Conservation (phyloP, 805 yeast species). For the Scheffersomyces stipitis region DNA sequence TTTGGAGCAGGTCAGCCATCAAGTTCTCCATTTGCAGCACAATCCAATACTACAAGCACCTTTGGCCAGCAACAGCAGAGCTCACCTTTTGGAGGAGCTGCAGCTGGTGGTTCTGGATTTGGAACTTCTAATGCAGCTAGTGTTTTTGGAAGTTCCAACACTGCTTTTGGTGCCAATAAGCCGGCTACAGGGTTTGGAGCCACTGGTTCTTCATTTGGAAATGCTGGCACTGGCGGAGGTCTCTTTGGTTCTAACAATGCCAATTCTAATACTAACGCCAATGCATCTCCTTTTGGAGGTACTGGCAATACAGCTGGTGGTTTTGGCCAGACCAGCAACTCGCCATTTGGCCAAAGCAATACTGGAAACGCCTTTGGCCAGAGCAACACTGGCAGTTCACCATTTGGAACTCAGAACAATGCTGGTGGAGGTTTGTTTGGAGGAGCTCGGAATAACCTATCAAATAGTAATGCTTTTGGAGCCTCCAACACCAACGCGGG, state of each 20-base stretch:
- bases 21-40: constrained; percentile 31
- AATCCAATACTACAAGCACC: constrained; percentile 18
- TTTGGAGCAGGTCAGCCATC: constrained; percentile 39
- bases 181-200: constrained; percentile 10
- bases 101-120: constrained; percentile 19
- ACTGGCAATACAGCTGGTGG: constrained; percentile 14
- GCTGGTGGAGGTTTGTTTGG: constrained; percentile 15
- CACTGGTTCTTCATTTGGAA: constrained; percentile 22
- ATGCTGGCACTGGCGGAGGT: constrained; percentile 27
- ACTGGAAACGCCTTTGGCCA: constrained; percentile 13
- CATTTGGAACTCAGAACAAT: constrained; percentile 8
- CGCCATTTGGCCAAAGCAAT: constrained; percentile 2
- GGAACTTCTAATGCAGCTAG: constrained; percentile 28
- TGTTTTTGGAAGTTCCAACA: too few relatives aligned
- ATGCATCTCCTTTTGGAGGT: constrained; percentile 16
- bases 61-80: constrained; percentile 13
- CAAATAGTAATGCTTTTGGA: constrained; percentile 1
- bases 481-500: constrained; percentile 15
- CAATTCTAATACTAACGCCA: constrained; percentile 9
- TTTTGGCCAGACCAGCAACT: constrained; percentile 4
- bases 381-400: constrained; percentile 18
- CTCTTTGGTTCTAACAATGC: constrained; percentile 40
- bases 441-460: constrained; percentile 15
- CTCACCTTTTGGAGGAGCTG: constrained; percentile 26
- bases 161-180: constrained; percentile 27